Conservation (phyloP, 1,284 basidiomycete species). For the Ustilago nuda region DNA sequence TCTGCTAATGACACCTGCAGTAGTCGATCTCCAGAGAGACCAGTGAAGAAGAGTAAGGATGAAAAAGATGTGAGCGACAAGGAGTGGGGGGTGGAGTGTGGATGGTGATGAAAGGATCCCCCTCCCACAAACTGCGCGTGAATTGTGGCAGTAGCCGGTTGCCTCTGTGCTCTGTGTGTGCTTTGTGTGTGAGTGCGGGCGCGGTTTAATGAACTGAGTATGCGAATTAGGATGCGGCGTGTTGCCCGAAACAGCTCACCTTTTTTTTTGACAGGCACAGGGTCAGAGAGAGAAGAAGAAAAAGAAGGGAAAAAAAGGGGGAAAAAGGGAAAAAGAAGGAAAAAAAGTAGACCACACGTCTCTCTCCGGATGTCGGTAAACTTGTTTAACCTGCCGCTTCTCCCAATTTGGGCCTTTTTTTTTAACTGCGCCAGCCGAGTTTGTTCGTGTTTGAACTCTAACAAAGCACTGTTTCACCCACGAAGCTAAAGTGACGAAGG, state of each 20-base stretch:
- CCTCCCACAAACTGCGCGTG: not conserved
- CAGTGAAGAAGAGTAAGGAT: not conserved
- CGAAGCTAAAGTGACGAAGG: too few relatives aligned
- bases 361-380: not conserved
- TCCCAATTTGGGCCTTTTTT: too few relatives aligned
- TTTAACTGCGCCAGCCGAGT: too few relatives aligned
- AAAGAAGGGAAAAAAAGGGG: not conserved
- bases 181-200: not conserved
- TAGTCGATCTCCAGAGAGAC: too few relatives aligned
- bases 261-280: too few relatives aligned
- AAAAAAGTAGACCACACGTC: not conserved
- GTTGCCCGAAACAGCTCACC: too few relatives aligned
- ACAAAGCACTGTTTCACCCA: too few relatives aligned
- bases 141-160: not conserved
- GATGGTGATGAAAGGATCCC: not conserved
- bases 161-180: not conserved
- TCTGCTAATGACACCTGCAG: too few relatives aligned
- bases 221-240: not conserved
- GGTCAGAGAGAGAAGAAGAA: not conserved
- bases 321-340: too few relatives aligned
- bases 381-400: too few relatives aligned
- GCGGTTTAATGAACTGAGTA: conserved; percentile 6
- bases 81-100: not conserved
- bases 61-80: not conserved
- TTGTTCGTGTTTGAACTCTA: too few relatives aligned